Base-by-base conservation (phyloP, 768 basidiomycete species). In the Sistotremastrum suecicum region DNA sequence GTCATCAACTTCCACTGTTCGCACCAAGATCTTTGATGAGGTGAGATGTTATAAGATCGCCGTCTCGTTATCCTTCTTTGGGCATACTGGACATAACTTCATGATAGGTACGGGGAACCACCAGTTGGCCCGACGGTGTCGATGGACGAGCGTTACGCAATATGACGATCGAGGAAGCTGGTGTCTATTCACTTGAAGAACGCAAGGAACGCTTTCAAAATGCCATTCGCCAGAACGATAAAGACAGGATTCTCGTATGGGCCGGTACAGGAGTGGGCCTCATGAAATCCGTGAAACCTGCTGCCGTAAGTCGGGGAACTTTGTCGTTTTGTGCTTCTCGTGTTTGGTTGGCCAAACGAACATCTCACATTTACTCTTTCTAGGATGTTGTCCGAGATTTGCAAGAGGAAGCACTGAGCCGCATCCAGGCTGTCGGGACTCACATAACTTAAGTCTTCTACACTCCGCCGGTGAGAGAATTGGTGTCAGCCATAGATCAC, bases 251-350 rank as follows among this genome's bases (percentile, higher is more conserved):
- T 48, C 60, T 80, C 3, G 69, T 76, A 8, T 86, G 83, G 83
- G 74, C 80, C 9, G 83, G 83, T 38, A 68, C 72, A 37, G 75
- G 79, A 10, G 72, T 83, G 30, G 76, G 71, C 8, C 62, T 76
- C 42, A 71, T 83, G 61, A 63, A 66, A 20, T 60, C 65, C 41
- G 64, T 70, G 51, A 63, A 61, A 45, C 51, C 59, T 3, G 67
- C 66, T 9, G 59, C 59, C 58, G 70, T 71, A 33, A 43, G 65
- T 54, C 30, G 29, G 28, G 37, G 10, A 36, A 12, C 11, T 32
- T 44, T 12, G 31, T 39, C 33, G 41, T 42, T 20, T 20, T 20
- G 20, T 20, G 6, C 37, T 39, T n/a, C n/a, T 30, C 34, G 31
- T 50, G 56, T 47, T 20, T 44, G 54, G 46, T 42, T 31, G 5